Base-by-base conservation (phyloP, 169 alveolate genomes). In the Theileria orientalis region DNA sequence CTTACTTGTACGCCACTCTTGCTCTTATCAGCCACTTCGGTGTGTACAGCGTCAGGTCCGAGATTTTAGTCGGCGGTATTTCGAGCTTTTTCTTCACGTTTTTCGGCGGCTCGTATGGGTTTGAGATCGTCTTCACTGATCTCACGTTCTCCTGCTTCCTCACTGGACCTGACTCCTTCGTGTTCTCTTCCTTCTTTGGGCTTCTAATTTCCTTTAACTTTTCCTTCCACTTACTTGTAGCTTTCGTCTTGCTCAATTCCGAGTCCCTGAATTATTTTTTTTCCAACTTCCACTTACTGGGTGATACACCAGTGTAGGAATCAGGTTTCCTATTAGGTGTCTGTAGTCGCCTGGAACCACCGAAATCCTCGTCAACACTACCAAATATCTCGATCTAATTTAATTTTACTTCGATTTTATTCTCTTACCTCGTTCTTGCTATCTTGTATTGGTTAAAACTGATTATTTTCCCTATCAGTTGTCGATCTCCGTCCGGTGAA, bases 11-110 rank as follows among this genome's bases (percentile, higher is more conserved):
- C n/a, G 54, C 19, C 27, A 78, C 86, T 40, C 88, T 49, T 6
- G 88, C 88, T 13, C 77, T 67, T 3, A 80, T 80, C 14, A 27
- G 23, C 88, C 88, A 80, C 40, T 80, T 80, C 14, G 88, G 88
- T 2, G 88, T 72, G 77, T 80, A 80, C 54, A 80, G 11, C 1
- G 78, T 80, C 44, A 80, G 66, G 13, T 80, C 88, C 8, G 84
- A 40, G n/a, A 80, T 80, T 37, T 32, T 61, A 19, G 64, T 69
- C 16, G 57, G 59, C 6, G 74, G 33, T 3, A 25, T 27, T 0
- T 64, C 74, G 33, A 19, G 19, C 61, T 64, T 64, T 29, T 56
- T 56, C 35, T 14, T 13, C 41, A 19, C 35, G 23, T 46, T 32
- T 16, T 35, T 35, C 8, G 69, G 49, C 2, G 74, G 47, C 19